A percentile compares a stretch with the other conserved stretches of the same genome.
Evolutionary conservation across 163 green algal genomes (phyloP).

Genomic region (Scenedesmus sp.): DNA sequence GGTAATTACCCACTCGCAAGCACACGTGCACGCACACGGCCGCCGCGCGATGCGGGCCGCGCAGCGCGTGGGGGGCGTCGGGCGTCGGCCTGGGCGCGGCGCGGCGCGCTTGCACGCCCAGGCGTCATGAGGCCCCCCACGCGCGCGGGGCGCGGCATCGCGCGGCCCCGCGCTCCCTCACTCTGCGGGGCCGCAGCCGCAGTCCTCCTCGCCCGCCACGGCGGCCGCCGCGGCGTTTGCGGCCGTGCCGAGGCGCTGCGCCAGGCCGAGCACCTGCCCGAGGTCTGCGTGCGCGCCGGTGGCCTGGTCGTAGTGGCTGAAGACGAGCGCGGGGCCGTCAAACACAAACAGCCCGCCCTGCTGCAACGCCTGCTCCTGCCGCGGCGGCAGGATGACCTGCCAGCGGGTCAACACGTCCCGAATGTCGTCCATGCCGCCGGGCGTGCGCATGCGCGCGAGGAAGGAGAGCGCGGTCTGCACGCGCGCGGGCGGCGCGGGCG

Average conservation of each 20-base stretch:
- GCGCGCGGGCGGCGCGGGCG: neutral
- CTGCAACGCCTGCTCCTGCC: slow-evolving; percentile 59
- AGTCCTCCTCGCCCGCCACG: slow-evolving; percentile 4
- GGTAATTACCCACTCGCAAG: too few relatives aligned
- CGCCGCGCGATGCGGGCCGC: too few relatives aligned
- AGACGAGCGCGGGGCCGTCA: slow-evolving; percentile 56
- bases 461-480: slow-evolving; percentile 75
- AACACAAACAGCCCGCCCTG: slow-evolving; percentile 79
- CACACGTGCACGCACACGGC: too few relatives aligned
- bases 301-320: slow-evolving; percentile 63
- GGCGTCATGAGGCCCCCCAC: too few relatives aligned
- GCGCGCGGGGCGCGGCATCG: too few relatives aligned
- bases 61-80: too few relatives aligned
- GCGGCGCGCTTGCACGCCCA: too few relatives aligned
- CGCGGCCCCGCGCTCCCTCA: too few relatives aligned
- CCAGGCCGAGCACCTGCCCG: slow-evolving; percentile 15
- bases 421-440: slow-evolving; percentile 63
- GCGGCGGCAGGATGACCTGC: slow-evolving; percentile 70
- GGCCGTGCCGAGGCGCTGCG: neutral
- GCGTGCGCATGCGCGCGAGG: slow-evolving; percentile 61
- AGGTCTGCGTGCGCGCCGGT: slow-evolving; percentile 67
- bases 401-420: slow-evolving; percentile 65
- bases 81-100: too few relatives aligned
- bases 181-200: slow-evolving; percentile 10
- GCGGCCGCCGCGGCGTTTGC: neutral